Conservation (phyloP, 805 yeast species). For the Saccharomycopsis sp. region DNA sequence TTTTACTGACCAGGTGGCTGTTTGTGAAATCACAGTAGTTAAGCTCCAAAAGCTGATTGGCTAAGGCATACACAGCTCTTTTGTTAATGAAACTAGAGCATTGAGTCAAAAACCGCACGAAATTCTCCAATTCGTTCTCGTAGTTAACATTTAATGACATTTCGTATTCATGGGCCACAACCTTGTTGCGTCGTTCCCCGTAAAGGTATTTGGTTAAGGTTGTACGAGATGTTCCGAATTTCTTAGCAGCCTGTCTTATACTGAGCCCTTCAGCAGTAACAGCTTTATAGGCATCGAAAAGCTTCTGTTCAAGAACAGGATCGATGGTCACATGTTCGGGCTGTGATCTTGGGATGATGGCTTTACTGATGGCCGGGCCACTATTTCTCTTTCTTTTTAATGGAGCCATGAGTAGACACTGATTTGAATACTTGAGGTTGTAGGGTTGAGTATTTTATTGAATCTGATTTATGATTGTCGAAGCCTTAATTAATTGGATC, state of each 20-base stretch:
- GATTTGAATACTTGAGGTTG: no score
- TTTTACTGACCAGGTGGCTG: not conserved
- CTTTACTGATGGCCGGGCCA: conserved; percentile 17
- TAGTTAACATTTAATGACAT: conserved; percentile 17
- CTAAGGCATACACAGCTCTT: conserved; percentile 12
- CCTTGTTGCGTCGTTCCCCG: conserved; percentile 19
- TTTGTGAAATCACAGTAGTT: conserved; percentile 1
- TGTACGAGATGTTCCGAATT: conserved; percentile 13
- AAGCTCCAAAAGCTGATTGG: conserved; percentile 13
- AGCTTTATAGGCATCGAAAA: conserved; percentile 19
- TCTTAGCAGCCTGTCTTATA: conserved; percentile 19
- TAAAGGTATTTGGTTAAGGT: conserved; percentile 19
- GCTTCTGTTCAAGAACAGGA: conserved; percentile 16
- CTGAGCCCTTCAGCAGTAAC: conserved; percentile 14
- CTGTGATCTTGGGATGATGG: conserved; percentile 13
- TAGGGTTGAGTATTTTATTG: no score
- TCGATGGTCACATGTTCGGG: conserved; percentile 21
- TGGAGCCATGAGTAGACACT: conserved; percentile 4
- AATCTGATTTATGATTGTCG: no score
- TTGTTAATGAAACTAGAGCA: conserved; percentile 11
- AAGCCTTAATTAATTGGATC: no score
- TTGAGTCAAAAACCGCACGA: conserved; percentile 4
- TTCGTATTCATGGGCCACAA: conserved; percentile 20
- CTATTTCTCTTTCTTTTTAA: conserved; percentile 11
- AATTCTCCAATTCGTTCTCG: conserved; percentile 16